phyloP scores from a whole-genome alignment of 2,329 filamentous ascomycete species.

The Pseudogymnoascus sp. region DNA sequence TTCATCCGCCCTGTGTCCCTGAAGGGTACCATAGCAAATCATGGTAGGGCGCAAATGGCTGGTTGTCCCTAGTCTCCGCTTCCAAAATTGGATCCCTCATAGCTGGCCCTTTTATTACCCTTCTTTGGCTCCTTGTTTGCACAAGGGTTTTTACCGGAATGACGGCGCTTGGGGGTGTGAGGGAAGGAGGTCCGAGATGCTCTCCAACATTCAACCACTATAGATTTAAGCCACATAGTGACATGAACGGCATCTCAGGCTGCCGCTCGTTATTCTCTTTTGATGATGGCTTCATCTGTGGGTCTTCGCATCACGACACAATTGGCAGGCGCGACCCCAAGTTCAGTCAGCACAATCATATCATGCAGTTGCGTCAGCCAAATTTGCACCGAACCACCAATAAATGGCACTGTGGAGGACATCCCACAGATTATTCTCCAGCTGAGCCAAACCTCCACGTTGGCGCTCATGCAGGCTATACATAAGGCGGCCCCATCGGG shows the following conservation, averaged over 20 bases:
- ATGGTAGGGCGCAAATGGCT: background rate
- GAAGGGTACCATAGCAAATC: background rate
- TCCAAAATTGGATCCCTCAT: constrained; percentile 5
- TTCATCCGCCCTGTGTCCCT: constrained; percentile 4
- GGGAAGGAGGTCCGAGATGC: background rate
- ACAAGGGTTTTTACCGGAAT: background rate
- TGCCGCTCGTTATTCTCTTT: background rate
- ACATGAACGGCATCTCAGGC: constrained; percentile 1
- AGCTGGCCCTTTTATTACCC: constrained; percentile 7
- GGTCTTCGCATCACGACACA: background rate
- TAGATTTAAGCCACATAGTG: constrained; percentile 6
- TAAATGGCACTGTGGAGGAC: background rate
- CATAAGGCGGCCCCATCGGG: constrained; percentile 6
- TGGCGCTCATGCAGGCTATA: constrained; percentile 8
- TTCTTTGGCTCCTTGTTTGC: background rate
- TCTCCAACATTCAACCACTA: constrained; percentile 1
- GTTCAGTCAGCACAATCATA: constrained; percentile 5
- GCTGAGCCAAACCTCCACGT: background rate
- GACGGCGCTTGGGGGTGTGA: background rate
- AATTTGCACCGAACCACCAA: constrained; percentile 1
- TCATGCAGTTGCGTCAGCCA: constrained; percentile 8
- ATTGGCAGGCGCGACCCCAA: constrained; percentile 3
- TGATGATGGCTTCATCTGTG: constrained; percentile 1
- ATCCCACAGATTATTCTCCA: background rate
- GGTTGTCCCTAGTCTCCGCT: constrained; percentile 1